Evolutionary conservation across 345 rosid species (phyloP).

Genomic region (Orychophragmus violaceus): DNA sequence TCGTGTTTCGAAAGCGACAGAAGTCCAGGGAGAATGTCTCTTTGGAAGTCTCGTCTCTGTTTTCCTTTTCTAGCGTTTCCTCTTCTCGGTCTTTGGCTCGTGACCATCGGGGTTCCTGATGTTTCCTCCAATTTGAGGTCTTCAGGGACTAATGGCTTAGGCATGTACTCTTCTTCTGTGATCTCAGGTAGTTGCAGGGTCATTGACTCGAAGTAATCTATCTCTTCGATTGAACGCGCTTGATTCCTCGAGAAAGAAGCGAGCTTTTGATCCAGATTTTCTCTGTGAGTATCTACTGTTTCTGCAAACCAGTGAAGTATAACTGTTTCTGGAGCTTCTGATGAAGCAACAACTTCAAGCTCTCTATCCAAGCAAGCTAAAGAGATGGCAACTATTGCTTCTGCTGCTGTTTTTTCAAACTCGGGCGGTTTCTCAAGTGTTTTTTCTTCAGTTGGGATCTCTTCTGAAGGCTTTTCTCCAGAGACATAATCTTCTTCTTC

Average conservation of each 20-base stretch:
- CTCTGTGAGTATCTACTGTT: slow-evolving; percentile 43
- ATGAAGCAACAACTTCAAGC: slow-evolving; percentile 11
- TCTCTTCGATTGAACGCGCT: slow-evolving; percentile 21
- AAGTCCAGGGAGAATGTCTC: slow-evolving; percentile 65
- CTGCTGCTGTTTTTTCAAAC: slow-evolving; percentile 42
- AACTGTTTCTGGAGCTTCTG: slow-evolving; percentile 23
- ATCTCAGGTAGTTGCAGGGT: slow-evolving; percentile 54
- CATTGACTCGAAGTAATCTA: slow-evolving; percentile 66
- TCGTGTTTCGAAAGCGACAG: slow-evolving; percentile 54
- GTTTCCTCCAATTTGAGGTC: slow-evolving; percentile 34
- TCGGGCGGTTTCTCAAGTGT: slow-evolving; percentile 20
- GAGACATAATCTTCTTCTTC: slow-evolving; percentile 9
- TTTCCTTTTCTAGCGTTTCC: slow-evolving; percentile 67
- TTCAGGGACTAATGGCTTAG: slow-evolving; percentile 35
- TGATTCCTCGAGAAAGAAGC: slow-evolving; percentile 15
- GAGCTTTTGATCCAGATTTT: slow-evolving; percentile 36
- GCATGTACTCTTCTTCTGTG: slow-evolving; percentile 36
- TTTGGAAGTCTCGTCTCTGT: slow-evolving; percentile 70
- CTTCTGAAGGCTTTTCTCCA: slow-evolving; percentile 5
- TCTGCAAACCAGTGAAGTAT: slow-evolving; percentile 69
- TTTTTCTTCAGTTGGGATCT: slow-evolving; percentile 14
- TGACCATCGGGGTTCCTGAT: slow-evolving; percentile 2
- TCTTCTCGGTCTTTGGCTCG: slow-evolving; percentile 46
- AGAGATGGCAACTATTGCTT: slow-evolving; percentile 57
- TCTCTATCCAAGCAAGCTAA: slow-evolving; percentile 27